phyloP scores from a whole-genome alignment of 2,329 filamentous ascomycete species.

The Colletotrichum falcatum region DNA sequence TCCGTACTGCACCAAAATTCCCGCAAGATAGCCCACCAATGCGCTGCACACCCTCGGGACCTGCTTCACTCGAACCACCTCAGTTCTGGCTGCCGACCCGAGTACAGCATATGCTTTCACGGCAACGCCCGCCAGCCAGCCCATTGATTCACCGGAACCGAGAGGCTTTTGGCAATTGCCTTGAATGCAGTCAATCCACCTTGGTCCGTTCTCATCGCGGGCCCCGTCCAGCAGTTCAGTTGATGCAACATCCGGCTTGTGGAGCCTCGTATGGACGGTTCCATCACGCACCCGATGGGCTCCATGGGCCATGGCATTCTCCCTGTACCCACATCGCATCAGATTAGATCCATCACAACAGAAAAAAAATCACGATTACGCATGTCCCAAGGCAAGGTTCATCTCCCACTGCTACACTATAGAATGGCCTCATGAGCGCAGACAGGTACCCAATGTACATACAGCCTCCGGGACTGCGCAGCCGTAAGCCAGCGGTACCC shows the following conservation, averaged over 20 bases:
- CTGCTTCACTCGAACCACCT: no score
- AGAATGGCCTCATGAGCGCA: background rate
- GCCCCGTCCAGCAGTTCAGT: background rate
- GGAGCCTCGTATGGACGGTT: background rate
- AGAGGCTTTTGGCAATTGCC: background rate
- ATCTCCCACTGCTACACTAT: constrained; percentile 4
- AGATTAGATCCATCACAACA: constrained; percentile 24
- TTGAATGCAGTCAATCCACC: background rate
- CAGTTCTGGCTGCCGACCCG: no score
- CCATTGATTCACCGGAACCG: background rate
- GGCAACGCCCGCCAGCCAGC: no score
- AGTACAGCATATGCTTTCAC: no score
- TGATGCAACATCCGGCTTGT: no score
- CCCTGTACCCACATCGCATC: constrained; percentile 1
- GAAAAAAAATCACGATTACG: background rate
- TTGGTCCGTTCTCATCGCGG: background rate
- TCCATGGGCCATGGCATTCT: background rate
- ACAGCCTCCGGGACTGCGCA: background rate
- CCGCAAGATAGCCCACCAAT: constrained; percentile 8
- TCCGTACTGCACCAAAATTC: no score
- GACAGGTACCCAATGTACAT: background rate
- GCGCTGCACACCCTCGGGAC: background rate
- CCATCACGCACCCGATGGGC: no score
- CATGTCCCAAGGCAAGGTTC: constrained; percentile 6
- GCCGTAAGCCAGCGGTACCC: background rate